These are phyloP conservation scores for Flaveria floridana DNA, from an alignment of 140 eudicot species.

Conservation along the genomic window DNA sequence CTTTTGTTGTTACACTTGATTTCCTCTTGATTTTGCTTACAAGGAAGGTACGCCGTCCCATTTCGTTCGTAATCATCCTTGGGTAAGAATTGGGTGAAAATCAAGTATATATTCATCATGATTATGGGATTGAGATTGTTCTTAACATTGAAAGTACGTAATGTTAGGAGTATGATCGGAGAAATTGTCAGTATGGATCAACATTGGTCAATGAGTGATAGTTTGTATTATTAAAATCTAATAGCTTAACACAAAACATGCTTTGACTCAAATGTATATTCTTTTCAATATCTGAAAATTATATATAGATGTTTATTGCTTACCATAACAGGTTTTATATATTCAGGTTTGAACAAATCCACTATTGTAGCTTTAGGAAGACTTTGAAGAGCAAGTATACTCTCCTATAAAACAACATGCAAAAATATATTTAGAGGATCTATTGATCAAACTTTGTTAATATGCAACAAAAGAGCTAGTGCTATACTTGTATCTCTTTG, in stretches of 20 bases:
- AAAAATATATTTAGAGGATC: not conserved
- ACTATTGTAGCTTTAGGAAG: slow-evolving; percentile 51
- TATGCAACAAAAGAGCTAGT: not conserved
- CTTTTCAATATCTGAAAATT: not conserved
- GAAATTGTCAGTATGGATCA: no score
- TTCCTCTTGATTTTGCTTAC: not conserved
- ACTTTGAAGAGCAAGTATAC: slow-evolving; percentile 41
- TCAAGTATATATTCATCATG: no score
- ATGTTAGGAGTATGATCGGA: no score
- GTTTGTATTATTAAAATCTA: no score
- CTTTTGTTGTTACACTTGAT: not conserved
- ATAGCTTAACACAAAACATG: not conserved
- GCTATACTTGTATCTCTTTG: slow-evolving; percentile 55
- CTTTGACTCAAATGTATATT: no score
- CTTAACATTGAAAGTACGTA: no score
- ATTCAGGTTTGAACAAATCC: slow-evolving; percentile 49
- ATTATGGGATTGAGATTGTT: no score
- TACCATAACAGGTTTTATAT: slow-evolving; percentile 59
- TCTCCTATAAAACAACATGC: slow-evolving; percentile 41
- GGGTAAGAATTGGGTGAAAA: no score
- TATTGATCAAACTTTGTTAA: not conserved
- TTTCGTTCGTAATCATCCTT: no score
- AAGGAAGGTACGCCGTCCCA: no score
- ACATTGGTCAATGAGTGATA: no score
- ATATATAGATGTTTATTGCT: slow-evolving; percentile 23